Evolutionary conservation across 306 rosid species (phyloP), one percentile per base, ranked within the genome.

Genomic region (Senna siamea): DNA sequence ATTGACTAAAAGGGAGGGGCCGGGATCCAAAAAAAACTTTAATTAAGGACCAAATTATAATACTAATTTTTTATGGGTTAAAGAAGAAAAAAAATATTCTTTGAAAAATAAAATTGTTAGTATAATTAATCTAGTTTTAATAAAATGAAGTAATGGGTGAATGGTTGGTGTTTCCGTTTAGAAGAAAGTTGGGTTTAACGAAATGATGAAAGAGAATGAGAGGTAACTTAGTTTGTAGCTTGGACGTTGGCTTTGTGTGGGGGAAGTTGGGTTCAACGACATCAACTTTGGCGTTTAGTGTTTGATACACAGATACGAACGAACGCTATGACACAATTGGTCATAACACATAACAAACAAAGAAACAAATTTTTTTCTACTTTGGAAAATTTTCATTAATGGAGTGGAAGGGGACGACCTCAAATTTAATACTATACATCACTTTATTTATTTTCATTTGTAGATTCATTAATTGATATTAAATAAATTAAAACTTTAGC

Each of bases 201-300:
- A 19, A 14, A 38, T 5, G 32, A n/a, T 8, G 28, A 17, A 3
- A 18, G 48, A 38, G 32, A 18, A 9, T 26, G 30, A 26, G n/a
- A n/a, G n/a, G n/a, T n/a, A n/a, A n/a, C n/a, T 26, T 26, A 26
- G 30, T 26, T 10, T 10, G 19, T 46, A 57, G 32, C 14, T 66
- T 66, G 78, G 83, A 73, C 57, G 82, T 80, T 85, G 60, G 72
- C 69, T 41, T 35, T 38, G 58, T 85, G 35, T 35, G 47, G 50
- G 54, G 69, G 54, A 34, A 47, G 70, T 69, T 30, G 66, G 69
- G 70, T 56, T 79, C 52, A 78, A 79, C 82, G 79, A 67, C 66
- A 51, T 75, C 69, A 78, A 75, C 66, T 43, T 78, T 73, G 82
- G 66, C 72, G 53, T 71, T 47, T 67, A 18, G 78, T 17, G 53